Evolutionary conservation across 2,329 filamentous ascomycete species (phyloP), one percentile per base, ranked within the genome.

Genomic region (Epichloe sp.): DNA sequence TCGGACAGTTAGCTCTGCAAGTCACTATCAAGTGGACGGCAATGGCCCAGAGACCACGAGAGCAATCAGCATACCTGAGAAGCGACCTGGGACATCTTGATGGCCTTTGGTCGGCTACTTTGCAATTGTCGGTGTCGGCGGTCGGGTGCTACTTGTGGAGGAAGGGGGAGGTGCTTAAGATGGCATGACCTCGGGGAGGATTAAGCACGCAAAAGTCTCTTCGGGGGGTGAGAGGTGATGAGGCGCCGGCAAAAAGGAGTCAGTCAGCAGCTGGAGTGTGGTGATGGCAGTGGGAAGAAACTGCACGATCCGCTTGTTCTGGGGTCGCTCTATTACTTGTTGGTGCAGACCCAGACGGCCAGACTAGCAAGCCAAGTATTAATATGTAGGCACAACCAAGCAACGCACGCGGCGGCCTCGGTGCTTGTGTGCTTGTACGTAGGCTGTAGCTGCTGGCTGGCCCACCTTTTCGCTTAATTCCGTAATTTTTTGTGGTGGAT

Each of bases 21-120:
- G 14, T 37, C 34, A 34, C 43, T 2, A 8, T 6, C 2, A 11
- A 5, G 35, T 15, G 17, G 37, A 38, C 26, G 19, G 35, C 19
- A 42, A 51, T 17, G 50, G 40, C 48, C 48, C 31, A 37, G 50
- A 21, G 40, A 14, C 23, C 26, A 31, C 36, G 17, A 34, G n/a
- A 10, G 40, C 34, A 44, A 52, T 41, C 37, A 56, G 71, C 75
- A 56, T 68, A 80, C 77, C 75, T 79, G 77, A 58, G 74, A 76
- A 70, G 71, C 76, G 74, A 80, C 74, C 71, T 57, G 54, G 55
- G 76, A 78, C 77, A 80, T 80, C 66, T 70, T 79, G 77, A 65
- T 66, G 65, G 71, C 75, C 50, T 54, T 40, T 48, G 47, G 35
- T 52, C 47, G 52, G 52, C 52, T 50, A 49, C 50, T 47, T 44